A percentile compares a stretch with the other conserved stretches of the same genome.
These are phyloP conservation scores for Adansonia madagascariensis DNA, from an alignment of 441 rosid species.

Conservation along the genomic window DNA sequence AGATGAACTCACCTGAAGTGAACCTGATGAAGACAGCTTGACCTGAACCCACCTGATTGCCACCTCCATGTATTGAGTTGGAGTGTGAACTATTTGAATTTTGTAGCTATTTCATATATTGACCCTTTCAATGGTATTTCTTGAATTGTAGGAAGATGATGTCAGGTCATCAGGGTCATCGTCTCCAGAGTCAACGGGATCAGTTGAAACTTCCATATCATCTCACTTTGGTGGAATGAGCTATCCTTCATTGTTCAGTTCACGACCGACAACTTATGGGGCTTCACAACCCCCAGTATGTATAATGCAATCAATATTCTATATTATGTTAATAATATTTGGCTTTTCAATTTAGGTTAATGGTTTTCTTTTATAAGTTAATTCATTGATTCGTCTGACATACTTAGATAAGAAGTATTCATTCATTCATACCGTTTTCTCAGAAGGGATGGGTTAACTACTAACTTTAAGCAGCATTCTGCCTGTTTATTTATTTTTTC, in stretches of 20 bases:
- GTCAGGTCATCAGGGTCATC: constrained; percentile 91
- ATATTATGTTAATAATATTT: background rate
- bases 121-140: background rate
- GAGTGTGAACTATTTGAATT: constrained; percentile 21
- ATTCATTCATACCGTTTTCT: background rate
- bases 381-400: background rate
- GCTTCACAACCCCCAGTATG: constrained; percentile 67
- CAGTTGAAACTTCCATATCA: constrained; percentile 95
- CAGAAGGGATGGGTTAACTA: background rate
- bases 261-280: constrained; percentile 67
- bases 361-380: constrained; percentile 1
- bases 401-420: background rate
- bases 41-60: background rate
- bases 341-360: background rate
- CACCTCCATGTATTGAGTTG: background rate
- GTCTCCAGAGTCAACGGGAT: constrained; percentile 93
- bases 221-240: constrained; percentile 99
- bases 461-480: background rate
- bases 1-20: background rate
- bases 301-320: constrained; percentile 24
- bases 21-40: background rate
- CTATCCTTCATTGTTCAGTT: constrained; percentile 95
- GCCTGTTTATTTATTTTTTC: background rate
- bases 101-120: constrained; percentile 2
- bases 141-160: constrained; percentile 77